A percentile compares a stretch with the other conserved stretches of the same genome.
Evolutionary conservation across 768 basidiomycete genomes (phyloP).

Genomic region (Boletus rex-veris): DNA sequence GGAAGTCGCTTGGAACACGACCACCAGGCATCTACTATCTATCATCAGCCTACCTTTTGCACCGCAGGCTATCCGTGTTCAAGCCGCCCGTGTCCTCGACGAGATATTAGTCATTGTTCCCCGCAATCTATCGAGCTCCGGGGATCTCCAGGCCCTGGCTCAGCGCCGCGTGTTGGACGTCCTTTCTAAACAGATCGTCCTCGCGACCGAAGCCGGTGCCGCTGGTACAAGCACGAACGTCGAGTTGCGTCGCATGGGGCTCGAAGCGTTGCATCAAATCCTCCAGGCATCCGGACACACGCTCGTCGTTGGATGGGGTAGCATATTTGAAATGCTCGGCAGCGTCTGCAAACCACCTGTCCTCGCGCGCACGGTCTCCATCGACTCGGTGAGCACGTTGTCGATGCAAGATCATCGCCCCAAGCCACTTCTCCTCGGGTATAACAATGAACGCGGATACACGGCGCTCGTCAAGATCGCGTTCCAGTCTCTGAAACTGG

Average conservation of each 20-base stretch:
- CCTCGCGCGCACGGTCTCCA: slow-evolving; percentile 34
- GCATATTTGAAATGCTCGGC: slow-evolving; percentile 86
- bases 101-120: slow-evolving; percentile 79
- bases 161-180: slow-evolving; percentile 86
- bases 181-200: slow-evolving; percentile 74
- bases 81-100: slow-evolving; percentile 84
- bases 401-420: slow-evolving; percentile 39
- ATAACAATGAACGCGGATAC: slow-evolving; percentile 65
- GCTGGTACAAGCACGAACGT: slow-evolving; percentile 49
- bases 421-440: slow-evolving; percentile 49
- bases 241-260: slow-evolving; percentile 82
- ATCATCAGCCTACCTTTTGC: slow-evolving; percentile 68
- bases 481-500: slow-evolving; percentile 89
- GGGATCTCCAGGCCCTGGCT: slow-evolving; percentile 62
- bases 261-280: slow-evolving; percentile 87
- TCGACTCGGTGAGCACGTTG: slow-evolving; percentile 42
- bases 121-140: slow-evolving; percentile 57
- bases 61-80: slow-evolving; percentile 76
- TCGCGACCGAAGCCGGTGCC: slow-evolving; percentile 35
- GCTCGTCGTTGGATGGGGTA: slow-evolving; percentile 89
- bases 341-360: slow-evolving; percentile 72
- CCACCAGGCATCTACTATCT: slow-evolving; percentile 75
- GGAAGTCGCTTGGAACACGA: slow-evolving; percentile 79
- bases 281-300: slow-evolving; percentile 91
- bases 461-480: slow-evolving; percentile 82